Percentiles rank a stretch among this genome's conserved stretches.
Conservation (phyloP, 176 grass and related monocot genomes). For the Zoysia pacifica region DNA sequence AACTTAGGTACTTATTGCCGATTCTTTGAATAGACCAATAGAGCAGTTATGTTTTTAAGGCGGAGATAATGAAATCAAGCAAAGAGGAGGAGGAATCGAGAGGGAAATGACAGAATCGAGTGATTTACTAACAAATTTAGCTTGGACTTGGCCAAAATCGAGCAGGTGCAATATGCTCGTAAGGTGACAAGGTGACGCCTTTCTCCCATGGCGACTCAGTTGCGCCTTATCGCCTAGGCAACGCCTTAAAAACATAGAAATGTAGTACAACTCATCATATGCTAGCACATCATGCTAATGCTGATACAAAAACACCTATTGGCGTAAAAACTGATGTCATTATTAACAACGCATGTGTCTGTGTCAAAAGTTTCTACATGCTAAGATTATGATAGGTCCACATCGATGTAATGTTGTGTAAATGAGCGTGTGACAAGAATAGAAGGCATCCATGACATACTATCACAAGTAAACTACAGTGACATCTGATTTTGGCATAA, state of each 20-base stretch:
- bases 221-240: too few relatives aligned
- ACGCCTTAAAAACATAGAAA: background rate
- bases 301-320: background rate
- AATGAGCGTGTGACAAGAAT: background rate
- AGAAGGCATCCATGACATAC: conserved; percentile 8
- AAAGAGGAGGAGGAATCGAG: too few relatives aligned
- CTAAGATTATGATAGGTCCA: conserved; percentile 18
- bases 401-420: background rate
- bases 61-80: too few relatives aligned
- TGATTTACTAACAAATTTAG: too few relatives aligned
- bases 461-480: background rate
- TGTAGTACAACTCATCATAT: background rate
- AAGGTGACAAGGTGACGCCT: too few relatives aligned
- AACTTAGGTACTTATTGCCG: too few relatives aligned
- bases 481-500: background rate
- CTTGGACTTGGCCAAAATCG: too few relatives aligned
- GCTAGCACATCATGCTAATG: conserved; percentile 8
- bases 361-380: background rate
- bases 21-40: too few relatives aligned
- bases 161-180: too few relatives aligned
- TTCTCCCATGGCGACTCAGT: too few relatives aligned
- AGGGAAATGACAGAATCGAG: too few relatives aligned
- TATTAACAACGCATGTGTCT: background rate
- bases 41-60: too few relatives aligned
- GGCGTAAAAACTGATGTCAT: background rate